Base-by-base conservation (phyloP, 345 rosid genomes). In the Adansonia digitata region DNA sequence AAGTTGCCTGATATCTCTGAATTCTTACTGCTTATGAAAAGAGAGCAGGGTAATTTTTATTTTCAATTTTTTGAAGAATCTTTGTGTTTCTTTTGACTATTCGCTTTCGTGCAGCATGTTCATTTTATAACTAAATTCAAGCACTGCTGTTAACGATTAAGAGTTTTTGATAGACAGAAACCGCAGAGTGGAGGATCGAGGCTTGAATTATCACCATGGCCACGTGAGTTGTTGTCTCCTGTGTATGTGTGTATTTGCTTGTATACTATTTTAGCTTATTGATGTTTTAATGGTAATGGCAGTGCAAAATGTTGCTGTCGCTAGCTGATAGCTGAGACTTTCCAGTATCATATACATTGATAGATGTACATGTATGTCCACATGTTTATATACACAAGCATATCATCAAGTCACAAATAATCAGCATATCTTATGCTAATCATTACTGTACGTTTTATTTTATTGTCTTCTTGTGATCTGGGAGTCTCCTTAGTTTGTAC, bases 121-220 rank as follows among this genome's bases (percentile, higher is more conserved):
- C 43, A 45, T 70, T 71, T 69, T 26, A 55, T 12, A 15, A 31
- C 9, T 74, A 0, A 31, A 53, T 59, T 35, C 59, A 11, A 0
- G 4, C 17, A 0, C 55, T 46, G 72, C 31, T 24, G 70, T 42
- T 65, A 13, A 65, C 5, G 10, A 2, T 15, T 69, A 26, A 29
- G 65, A 69, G 52, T 71, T 68, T 64, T 61, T 96, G 43, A 88
- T 96, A 69, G 99, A 96, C 78, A 98, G 99, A 18, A 96, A 91
- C 75, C 93, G 98, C 85, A 86, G 99, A 78, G 99, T 90, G 77
- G 99, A 96, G 82, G 99, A 96, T 86, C 94, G 98, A 40, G 99
- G 99, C 70, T 84, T 96, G 94, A 93, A 93, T 94, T 89, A 92
- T 37, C 99, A 96, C 35, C 98, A 93, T 77, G 97, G 98, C 69